Evolutionary conservation across 2,329 filamentous ascomycete species (phyloP).

Genomic region (Botryosphaeria dothidea): DNA sequence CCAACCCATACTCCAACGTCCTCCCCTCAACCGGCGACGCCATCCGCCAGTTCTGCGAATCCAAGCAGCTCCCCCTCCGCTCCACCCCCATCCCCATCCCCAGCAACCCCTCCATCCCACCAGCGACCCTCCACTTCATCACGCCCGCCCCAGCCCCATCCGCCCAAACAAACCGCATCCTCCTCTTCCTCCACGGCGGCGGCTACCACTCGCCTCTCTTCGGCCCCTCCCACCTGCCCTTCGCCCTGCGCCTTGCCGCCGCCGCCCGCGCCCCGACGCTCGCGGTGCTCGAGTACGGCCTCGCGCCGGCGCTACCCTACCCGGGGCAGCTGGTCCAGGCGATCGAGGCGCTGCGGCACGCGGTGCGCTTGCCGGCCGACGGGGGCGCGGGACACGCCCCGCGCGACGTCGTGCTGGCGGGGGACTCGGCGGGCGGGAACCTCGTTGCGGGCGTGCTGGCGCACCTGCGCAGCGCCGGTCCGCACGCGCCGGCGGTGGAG

Average conservation of each 20-base stretch:
- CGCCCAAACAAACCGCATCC: constrained; percentile 27
- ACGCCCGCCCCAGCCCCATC: constrained; percentile 22
- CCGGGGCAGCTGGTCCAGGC: constrained; percentile 47
- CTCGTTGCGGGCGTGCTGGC: not conserved
- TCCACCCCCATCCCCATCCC: not conserved
- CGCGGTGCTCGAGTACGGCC: constrained; percentile 55
- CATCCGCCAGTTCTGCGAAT: not conserved
- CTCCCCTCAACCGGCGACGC: not conserved
- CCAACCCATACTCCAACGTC: not conserved
- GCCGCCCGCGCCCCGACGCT: constrained; percentile 46
- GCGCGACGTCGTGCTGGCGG: not conserved
- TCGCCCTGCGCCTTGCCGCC: constrained; percentile 31
- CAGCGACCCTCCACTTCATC: not conserved
- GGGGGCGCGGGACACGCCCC: not conserved
- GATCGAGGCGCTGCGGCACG: constrained; percentile 32
- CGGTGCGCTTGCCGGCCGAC: not conserved
- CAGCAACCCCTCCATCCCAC: not conserved
- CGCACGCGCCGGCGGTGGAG: not conserved
- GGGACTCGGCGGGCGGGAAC: not conserved
- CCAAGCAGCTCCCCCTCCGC: not conserved
- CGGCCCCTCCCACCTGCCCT: constrained; percentile 33
- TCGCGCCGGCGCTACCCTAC: constrained; percentile 46
- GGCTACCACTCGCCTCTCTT: constrained; percentile 43
- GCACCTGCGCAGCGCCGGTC: not conserved
- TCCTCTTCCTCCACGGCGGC: constrained; percentile 38